Evolutionary conservation across 345 rosid genomes (phyloP), one percentile per base, ranked within the genome.

Genomic region (Brassica cretica): DNA sequence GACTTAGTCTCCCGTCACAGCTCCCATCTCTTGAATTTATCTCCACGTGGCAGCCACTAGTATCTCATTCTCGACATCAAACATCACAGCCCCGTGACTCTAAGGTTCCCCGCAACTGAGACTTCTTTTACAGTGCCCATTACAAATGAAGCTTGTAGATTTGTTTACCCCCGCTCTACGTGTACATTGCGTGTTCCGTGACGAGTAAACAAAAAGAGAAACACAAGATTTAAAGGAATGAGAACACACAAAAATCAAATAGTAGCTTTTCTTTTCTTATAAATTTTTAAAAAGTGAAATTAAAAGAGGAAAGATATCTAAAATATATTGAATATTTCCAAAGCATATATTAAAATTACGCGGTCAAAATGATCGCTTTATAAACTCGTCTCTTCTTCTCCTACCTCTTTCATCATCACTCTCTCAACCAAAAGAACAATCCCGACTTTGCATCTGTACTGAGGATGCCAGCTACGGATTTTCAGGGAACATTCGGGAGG

Each of bases 391-490:
- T 73, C 77, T 63, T 6, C 78, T 11, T 68, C 78, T 63, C 56
- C 75, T 68, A 12, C 5, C 71, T 74, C 71, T 74, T 74, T 79
- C 78, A 79, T 62, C 74, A 79, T 55, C 71, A 35, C 65, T 18
- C 37, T n/a, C 53, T 15, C 25, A 70, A 56, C 37, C 11, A 61
- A 59, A 59, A 65, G 15, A 11, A 25, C 3, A 19, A 25, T 56
- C 55, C 2, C 12, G 12, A 71, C 18, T 19, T 65, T 65, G 55
- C n/a, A 58, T 65, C 35, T 53, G 14, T 71, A 8, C 37, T 18
- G 77, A 88, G 67, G 75, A 90, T 90, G 94, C 90, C 88, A 70
- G 86, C 88, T 0, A 84, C 91, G 51, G 91, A 88, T 30, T 86
- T 71, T 56, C 91, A 86, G 35, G 89, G 87, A 71, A 66, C 85